Evolutionary conservation across 2,329 filamentous ascomycete species (phyloP).

Genomic region (Delphinella strobiligena): DNA sequence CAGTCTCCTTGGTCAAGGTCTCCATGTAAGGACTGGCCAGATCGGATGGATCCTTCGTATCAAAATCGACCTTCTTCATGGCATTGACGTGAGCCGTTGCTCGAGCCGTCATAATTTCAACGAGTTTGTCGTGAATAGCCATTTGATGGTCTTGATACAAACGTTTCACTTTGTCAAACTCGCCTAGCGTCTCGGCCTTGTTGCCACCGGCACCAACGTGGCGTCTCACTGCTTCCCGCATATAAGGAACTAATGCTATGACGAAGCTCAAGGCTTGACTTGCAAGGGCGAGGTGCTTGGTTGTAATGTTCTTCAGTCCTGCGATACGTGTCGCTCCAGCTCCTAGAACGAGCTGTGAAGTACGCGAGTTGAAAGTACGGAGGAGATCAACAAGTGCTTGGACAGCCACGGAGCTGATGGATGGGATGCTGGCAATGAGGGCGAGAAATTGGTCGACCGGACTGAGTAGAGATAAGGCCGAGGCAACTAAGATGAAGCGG

Average conservation of each 20-base stretch:
- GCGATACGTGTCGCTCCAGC: slow-evolving; percentile 82
- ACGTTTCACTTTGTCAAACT: slow-evolving; percentile 80
- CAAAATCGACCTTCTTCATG: slow-evolving; percentile 67
- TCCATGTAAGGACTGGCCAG: slow-evolving; percentile 63
- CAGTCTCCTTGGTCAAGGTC: slow-evolving; percentile 73
- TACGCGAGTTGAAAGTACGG: slow-evolving; percentile 88
- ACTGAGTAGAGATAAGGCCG: slow-evolving; percentile 67
- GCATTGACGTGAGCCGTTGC: slow-evolving; percentile 61
- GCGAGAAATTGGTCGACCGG: slow-evolving; percentile 75
- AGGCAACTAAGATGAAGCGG: slow-evolving; percentile 73
- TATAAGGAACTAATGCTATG: slow-evolving; percentile 73
- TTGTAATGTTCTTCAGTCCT: slow-evolving; percentile 90
- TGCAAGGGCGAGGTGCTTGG: slow-evolving; percentile 84
- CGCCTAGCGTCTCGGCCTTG: slow-evolving; percentile 40
- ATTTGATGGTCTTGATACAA: slow-evolving; percentile 81
- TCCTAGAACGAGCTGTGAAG: slow-evolving; percentile 90
- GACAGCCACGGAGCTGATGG: slow-evolving; percentile 75
- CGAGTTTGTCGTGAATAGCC: slow-evolving; percentile 82
- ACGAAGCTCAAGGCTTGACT: slow-evolving; percentile 83
- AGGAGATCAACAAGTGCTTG: slow-evolving; percentile 71
- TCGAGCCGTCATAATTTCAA: slow-evolving; percentile 80
- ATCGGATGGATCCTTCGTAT: slow-evolving; percentile 31
- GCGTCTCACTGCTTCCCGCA: slow-evolving; percentile 81
- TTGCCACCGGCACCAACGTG: slow-evolving; percentile 40
- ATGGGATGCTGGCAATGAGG: slow-evolving; percentile 73